Evolutionary conservation across 2,329 filamentous ascomycete genomes (phyloP).

Genomic region (Eurotiales sp.): DNA sequence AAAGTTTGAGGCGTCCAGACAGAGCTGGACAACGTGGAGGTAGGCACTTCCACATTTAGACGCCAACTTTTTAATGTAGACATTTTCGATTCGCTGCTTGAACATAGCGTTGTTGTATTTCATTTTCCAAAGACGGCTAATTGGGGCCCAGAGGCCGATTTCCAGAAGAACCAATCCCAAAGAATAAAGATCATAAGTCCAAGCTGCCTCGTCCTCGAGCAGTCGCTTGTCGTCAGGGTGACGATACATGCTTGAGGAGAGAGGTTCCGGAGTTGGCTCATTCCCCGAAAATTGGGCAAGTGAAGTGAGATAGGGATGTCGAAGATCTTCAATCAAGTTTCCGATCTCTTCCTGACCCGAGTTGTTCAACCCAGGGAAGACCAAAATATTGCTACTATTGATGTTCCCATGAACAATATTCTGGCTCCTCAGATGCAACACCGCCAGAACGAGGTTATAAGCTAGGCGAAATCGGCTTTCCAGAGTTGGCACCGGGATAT

Average conservation of each 20-base stretch:
- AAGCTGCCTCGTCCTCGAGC: slow-evolving; percentile 36
- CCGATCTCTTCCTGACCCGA: slow-evolving; percentile 32
- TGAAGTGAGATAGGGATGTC: slow-evolving; percentile 56
- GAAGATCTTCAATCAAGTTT: slow-evolving; percentile 41
- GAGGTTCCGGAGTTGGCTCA: slow-evolving; percentile 42
- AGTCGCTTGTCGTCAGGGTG: slow-evolving; percentile 51
- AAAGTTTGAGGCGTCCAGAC: slow-evolving; percentile 56
- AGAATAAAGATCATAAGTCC: slow-evolving; percentile 57
- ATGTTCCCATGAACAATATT: slow-evolving; percentile 60
- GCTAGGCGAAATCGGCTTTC: slow-evolving; percentile 62
- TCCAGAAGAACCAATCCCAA: slow-evolving; percentile 60
- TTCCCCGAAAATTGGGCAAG: slow-evolving; percentile 57
- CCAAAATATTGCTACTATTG: slow-evolving; percentile 61
- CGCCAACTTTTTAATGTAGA: slow-evolving; percentile 59
- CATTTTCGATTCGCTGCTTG: slow-evolving; percentile 60
- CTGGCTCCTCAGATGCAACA: slow-evolving; percentile 55
- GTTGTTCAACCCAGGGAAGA: slow-evolving; percentile 46
- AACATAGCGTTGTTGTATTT: slow-evolving; percentile 62
- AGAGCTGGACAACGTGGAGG: slow-evolving; percentile 60
- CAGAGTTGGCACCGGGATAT: slow-evolving; percentile 48
- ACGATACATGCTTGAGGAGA: slow-evolving; percentile 57
- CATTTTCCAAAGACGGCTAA: slow-evolving; percentile 60
- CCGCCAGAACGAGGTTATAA: slow-evolving; percentile 55
- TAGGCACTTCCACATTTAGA: slow-evolving; percentile 63
- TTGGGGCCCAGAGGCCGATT: slow-evolving; percentile 61